A percentile compares a stretch with the other conserved stretches of the same genome.
Conservation (phyloP, 2,329 filamentous ascomycete genomes). For the Cladophialophora bantiana region DNA sequence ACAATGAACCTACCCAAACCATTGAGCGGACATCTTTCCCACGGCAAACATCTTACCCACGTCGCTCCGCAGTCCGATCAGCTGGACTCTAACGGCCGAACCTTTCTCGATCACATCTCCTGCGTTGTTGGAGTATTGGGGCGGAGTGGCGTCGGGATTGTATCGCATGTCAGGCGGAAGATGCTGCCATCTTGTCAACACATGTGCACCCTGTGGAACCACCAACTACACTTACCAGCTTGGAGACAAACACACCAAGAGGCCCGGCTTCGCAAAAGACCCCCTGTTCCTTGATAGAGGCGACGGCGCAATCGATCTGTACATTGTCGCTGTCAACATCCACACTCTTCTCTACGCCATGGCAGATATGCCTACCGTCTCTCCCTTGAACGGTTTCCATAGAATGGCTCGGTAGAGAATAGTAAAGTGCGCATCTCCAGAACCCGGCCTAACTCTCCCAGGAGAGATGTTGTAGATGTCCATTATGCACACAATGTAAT, state of each 20-base stretch:
- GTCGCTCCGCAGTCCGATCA: slow-evolving; percentile 91
- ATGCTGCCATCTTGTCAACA: slow-evolving; percentile 44
- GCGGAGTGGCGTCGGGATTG: slow-evolving; percentile 94
- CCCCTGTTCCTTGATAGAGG: slow-evolving; percentile 84
- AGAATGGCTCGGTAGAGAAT: slow-evolving; percentile 95
- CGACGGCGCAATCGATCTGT: slow-evolving; percentile 92
- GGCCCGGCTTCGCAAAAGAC: slow-evolving; percentile 70
- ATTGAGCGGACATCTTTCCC: slow-evolving; percentile 88
- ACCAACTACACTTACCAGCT: slow-evolving; percentile 43
- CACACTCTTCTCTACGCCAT: background rate
- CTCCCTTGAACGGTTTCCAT: slow-evolving; percentile 96
- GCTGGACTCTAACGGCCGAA: slow-evolving; percentile 90
- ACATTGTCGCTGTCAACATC: slow-evolving; percentile 20
- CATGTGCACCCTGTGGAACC: slow-evolving; percentile 12
- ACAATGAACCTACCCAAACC: slow-evolving; percentile 51
- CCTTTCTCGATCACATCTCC: slow-evolving; percentile 93
- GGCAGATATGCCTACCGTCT: slow-evolving; percentile 69
- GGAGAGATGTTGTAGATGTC: slow-evolving; percentile 95
- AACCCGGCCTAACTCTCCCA: slow-evolving; percentile 88
- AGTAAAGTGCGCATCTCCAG: slow-evolving; percentile 90
- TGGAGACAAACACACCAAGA: slow-evolving; percentile 60
- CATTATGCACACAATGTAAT: slow-evolving; percentile 98
- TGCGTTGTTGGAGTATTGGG: slow-evolving; percentile 90
- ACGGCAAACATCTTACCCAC: slow-evolving; percentile 96
- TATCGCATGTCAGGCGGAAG: slow-evolving; percentile 93